Base-by-base conservation (phyloP, 2,329 filamentous ascomycete genomes). In the Phaeophleospora eucalypticola region DNA sequence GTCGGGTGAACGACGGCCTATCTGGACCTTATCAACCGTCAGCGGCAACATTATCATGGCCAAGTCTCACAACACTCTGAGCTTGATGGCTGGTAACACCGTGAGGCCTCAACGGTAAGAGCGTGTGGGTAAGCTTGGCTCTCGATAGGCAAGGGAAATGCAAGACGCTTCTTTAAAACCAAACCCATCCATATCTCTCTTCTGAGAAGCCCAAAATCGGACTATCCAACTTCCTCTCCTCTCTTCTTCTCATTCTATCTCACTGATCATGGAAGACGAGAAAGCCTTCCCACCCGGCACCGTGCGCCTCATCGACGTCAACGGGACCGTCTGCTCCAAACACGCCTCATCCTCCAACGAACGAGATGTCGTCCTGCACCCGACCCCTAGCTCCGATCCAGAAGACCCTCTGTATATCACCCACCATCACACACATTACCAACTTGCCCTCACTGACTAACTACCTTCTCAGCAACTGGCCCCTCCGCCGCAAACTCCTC, bases 311-410 rank as follows among this genome's bases (percentile, higher is more conserved):
- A 64, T 72, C 15, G 70, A 73, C 45, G 47, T 67, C 6, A 58
- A 68, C 8, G 64, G 66, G 9, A 67, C 57, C 2, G 54, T 69
- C 41, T 51, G 58, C 17, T 58, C 58, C 6, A 64, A 64, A 35
- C 70, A 71, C 57, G 65, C 68, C 14, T 52, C 53, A 16, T 59
- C 61, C 20, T 56, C 46, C 4, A n/a, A n/a, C n/a, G 50, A 64
- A 17, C 56, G 54, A 45, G 69, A 71, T 33, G 67, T 72, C 15
- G 62, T 72, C 8, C 58, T 71, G 12, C 55, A 69, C 4, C 68
- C 69, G 10, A 65, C 52, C 4, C 71, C 72, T 1, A 73, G 69
- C 3, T 56, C 61, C 34, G 69, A 75, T 46, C 70, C 69, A 0
- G 68, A 75, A 45, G 72, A 75, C 51, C 71, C 72, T 10, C 56